Evolutionary conservation across 2,329 filamentous ascomycete species (phyloP), one percentile per base, ranked within the genome.

Genomic region (Arachnomyces sp.): DNA sequence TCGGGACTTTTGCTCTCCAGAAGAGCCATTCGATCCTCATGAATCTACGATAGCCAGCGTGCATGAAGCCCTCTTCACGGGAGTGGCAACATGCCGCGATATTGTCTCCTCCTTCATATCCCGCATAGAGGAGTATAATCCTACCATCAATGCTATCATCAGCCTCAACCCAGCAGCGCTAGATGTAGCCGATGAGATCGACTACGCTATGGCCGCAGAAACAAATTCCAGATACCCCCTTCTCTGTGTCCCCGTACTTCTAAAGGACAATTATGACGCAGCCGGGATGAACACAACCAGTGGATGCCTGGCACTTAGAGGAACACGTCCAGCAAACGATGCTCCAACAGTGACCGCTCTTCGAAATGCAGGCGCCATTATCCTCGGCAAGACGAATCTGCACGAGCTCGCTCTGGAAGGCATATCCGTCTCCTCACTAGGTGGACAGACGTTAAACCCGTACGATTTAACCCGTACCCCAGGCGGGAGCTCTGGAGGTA

Each of bases 321-420:
- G 61, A 2, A 72, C 70, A 15, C 11, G 52, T 54, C 3, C 51
- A 51, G 4, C 54, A 2, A 50, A 52, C 4, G 74, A 76, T 47
- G 71, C 73, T 0, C 63, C 69, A 0, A 65, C 73, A 0, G 72
- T 79, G 5, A 54, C 60, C 1, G 72, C 67, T 3, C 54, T 79
- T 8, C 65, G 67, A 11, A 49, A 57, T 2, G 70, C 72, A 4
- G 76, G 76, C 2, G 76, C 72, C 2, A 61, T 80, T 4, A 72
- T 79, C 35, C 61, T 81, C 2, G 76, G 74, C 28, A 81, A 80
- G 52, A 66, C 71, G 0, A 80, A 79, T 45, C 57, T 81, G 16
- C 77, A 82, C 48, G 77, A 81, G 54, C 63, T 82, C 37, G 78
- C 79, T 0, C 61, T 82, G 0, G 77, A 82, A 50, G 79, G 79